A percentile compares a stretch with the other conserved stretches of the same genome.
Evolutionary conservation across 768 basidiomycete genomes (phyloP).

Genomic region (Psilocybe tampanensis): DNA sequence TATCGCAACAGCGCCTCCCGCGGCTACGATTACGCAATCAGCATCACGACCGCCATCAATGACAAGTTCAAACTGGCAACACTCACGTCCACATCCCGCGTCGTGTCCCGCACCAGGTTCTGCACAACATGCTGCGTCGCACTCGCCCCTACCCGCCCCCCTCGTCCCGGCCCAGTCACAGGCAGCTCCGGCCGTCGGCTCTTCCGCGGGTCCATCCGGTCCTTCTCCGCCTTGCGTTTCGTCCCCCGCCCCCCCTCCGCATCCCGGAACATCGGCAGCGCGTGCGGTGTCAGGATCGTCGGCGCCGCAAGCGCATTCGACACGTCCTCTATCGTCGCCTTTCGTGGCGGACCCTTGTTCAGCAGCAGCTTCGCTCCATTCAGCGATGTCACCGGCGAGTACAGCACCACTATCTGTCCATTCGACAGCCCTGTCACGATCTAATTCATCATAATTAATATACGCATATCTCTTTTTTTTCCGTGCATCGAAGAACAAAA

Average conservation of each 20-base stretch:
- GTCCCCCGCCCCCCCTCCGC: slow-evolving; percentile 70
- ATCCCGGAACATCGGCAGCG: slow-evolving; percentile 91
- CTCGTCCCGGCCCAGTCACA: slow-evolving; percentile 89
- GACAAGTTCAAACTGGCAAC: not conserved
- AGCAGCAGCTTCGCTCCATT: slow-evolving; percentile 92
- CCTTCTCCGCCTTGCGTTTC: slow-evolving; percentile 91
- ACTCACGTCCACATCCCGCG: slow-evolving; percentile 94
- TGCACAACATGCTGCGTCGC: slow-evolving; percentile 98
- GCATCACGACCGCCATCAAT: not conserved
- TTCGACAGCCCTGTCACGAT: slow-evolving; percentile 87
- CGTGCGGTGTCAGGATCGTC: slow-evolving; percentile 90
- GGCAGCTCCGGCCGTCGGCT: slow-evolving; percentile 92
- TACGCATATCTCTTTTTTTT: slow-evolving; percentile 15
- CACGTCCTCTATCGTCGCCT: slow-evolving; percentile 85
- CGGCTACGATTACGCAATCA: slow-evolving; percentile 56
- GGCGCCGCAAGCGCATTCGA: slow-evolving; percentile 84
- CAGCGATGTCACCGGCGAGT: slow-evolving; percentile 87
- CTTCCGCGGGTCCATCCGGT: slow-evolving; percentile 87
- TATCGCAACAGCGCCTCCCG: slow-evolving; percentile 96
- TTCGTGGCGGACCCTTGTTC: slow-evolving; percentile 83
- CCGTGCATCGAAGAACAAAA: slow-evolving; percentile 16
- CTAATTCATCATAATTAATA: slow-evolving; percentile 41
- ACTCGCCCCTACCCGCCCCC: slow-evolving; percentile 94
- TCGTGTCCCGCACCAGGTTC: slow-evolving; percentile 88
- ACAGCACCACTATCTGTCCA: slow-evolving; percentile 87